Evolutionary conservation across 2,329 filamentous ascomycete species (phyloP), one percentile per base, ranked within the genome.

Genomic region (Sclerotinia trifoliorum): DNA sequence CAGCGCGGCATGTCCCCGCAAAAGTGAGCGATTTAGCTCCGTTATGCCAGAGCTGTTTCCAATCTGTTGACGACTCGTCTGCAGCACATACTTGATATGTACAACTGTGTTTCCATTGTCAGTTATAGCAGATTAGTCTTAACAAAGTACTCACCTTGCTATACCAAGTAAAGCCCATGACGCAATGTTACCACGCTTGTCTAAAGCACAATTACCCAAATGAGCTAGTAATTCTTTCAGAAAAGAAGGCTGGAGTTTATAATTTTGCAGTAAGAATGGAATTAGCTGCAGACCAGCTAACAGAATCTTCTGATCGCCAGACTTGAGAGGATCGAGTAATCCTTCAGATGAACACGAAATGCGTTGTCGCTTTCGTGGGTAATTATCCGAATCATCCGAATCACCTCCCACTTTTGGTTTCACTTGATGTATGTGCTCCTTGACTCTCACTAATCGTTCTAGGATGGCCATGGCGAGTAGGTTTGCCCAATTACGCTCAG

Each of bases 141-240:
- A 57, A 46, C 7, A 26, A 26, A 19, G 26, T 32, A 79, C 84
- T 76, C 81, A 94, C 92, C 91, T 92, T 71, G 92, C 83, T 76
- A 93, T 87, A n/a, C 89, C 90, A 65, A 97, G 78, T 81, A 96
- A 87, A 24, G 93, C 90, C 95, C 95, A 99, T 0, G 89, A 92
- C 10, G 89, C 86, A 52, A 89, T 81, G 11, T 79, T 78, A 19
- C 81, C 80, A 72, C 90, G 88, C 74, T 96, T 94, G 75, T 95
- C 90, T 13, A 86, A 83, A 55, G 90, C 86, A 65, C 85, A 83
- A 15, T 80, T 78, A 21, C 83, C 80, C 21, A 96, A 79, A 55
- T 85, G 83, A 11, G 83, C 81, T 3, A 95, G 76, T 5, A 90
- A 77, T 0, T 83, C 81, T 6, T 80, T 78, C 35, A 90, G 79